phyloP scores from a whole-genome alignment of 139 green algal genomes.

The Ulvella scutata region DNA sequence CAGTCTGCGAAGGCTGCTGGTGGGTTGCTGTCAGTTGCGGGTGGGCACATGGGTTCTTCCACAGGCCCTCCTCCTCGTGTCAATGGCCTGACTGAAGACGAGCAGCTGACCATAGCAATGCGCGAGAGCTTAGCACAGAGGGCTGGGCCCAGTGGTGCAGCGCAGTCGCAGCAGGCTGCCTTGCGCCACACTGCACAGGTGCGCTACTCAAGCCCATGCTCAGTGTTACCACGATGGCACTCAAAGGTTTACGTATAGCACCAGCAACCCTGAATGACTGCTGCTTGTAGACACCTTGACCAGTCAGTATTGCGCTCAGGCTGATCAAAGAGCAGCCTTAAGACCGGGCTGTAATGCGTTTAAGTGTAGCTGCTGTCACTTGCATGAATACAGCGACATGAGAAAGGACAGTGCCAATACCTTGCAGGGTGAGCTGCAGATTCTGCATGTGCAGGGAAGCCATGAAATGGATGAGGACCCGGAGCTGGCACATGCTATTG shows the following conservation, averaged over 20 bases:
- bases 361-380: not conserved
- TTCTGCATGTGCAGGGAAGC: not conserved
- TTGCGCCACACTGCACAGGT: not conserved
- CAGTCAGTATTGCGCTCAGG: not conserved
- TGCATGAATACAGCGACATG: not conserved
- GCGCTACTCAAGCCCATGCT: not conserved
- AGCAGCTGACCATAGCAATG: not conserved
- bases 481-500: conserved; percentile 44
- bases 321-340: not conserved
- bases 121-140: not conserved
- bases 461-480: conserved; percentile 25
- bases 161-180: not conserved
- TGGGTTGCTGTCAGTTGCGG: not conserved
- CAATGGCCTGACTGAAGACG: not conserved
- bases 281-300: not conserved
- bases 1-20: not conserved
- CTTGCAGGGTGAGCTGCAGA: not conserved
- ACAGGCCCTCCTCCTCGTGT: not conserved
- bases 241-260: not conserved
- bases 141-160: not conserved
- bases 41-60: not conserved
- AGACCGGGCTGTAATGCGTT: not conserved
- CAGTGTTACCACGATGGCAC: not conserved
- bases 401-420: not conserved
- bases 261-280: conserved; percentile 29